Base-by-base conservation (phyloP, 768 basidiomycete genomes). In the Tulasnella sp. region DNA sequence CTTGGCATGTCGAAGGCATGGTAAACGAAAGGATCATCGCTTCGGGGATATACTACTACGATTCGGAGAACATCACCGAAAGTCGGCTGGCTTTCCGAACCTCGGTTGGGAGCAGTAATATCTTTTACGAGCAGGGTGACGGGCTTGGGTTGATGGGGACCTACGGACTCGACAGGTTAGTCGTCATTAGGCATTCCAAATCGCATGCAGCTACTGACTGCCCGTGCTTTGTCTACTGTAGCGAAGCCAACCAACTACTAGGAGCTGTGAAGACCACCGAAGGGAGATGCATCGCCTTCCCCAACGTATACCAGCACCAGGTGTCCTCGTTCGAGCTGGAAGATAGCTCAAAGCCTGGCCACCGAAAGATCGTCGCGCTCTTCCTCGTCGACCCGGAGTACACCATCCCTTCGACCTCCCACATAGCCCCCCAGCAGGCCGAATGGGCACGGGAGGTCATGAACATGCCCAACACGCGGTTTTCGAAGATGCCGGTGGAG, bases 281-380 rank as follows among this genome's bases (percentile, higher is more conserved):
- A 12, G 83, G 82, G 16, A 78, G 84, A 40, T 80, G 78, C 40
- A 75, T 87, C 40, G 81, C 82, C 41, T 87, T 85, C 74, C 87
- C 86, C 17, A 88, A 88, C 76, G 82, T 87, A 47, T 87, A 86
- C 77, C 87, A 87, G 75, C 80, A 85, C 70, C 77, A 77, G 8
- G 79, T 82, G 34, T 79, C 82, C 0, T 75, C 81, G 1, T 82
- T 85, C 69, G 66, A 76, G 11, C 81, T 86, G 8, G 73, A 75
- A 5, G 83, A 87, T 77, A 76, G 79, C 0, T 75, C 79, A 5
- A 80, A 79, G 70, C 79, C 80, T 11, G 87, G 86, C 1, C 80
- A 81, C 62, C 77, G 84, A 35, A 84, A 78, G 11, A 76, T 84
- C 17, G 72, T 87, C 22, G 79, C 78, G 35, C 82, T 87, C 74